Evolutionary conservation across 2,329 filamentous ascomycete genomes (phyloP), one percentile per base, ranked within the genome.

Genomic region (Eurotiales sp.): DNA sequence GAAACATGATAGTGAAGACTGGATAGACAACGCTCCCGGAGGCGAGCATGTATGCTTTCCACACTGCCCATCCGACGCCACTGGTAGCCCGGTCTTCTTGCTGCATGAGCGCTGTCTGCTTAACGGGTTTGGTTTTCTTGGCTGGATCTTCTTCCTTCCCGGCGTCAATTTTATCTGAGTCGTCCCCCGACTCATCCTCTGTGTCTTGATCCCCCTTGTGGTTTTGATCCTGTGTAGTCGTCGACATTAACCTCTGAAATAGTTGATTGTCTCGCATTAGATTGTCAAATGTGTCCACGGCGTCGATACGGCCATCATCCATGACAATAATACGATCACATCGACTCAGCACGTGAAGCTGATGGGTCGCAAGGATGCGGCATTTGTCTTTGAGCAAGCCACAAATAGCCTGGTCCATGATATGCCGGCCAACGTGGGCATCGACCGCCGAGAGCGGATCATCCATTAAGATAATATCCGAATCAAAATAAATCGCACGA

Each of bases 291-390:
- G 91, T 96, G 59, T 93, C 91, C 34, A 96, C 77, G 4, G 90
- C 89, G 66, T 88, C 83, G 50, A 97, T 87, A 49, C 79, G 83
- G 40, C 93, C 93, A 14, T 85, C 83, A 51, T 96, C 88, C 82
- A 99, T 91, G 83, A 90, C 91, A 44, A 97, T 84, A 57, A 97
- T 92, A 29, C 92, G 81, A 65, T 97, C 92, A 61, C 90, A 96
- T 29, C 90, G 85, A 64, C 81, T 90, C 5, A 97, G 80, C 5
- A 97, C 91, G 76, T 95, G 93, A 12, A 97, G 81, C 67, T 97
- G 92, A 69, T 99, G 93, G 0, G 93, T 99, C 1, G 92, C 93
- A 27, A 99, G 77, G 29, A 97, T 86, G 17, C 93, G 82, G 63
- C 90, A 93, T 70, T 96, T 96, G 70, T 92, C 81, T 61, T 87